These are phyloP conservation scores for Ogataea nonfermentans DNA, from an alignment of 805 yeast genomes.

Conservation along the genomic window DNA sequence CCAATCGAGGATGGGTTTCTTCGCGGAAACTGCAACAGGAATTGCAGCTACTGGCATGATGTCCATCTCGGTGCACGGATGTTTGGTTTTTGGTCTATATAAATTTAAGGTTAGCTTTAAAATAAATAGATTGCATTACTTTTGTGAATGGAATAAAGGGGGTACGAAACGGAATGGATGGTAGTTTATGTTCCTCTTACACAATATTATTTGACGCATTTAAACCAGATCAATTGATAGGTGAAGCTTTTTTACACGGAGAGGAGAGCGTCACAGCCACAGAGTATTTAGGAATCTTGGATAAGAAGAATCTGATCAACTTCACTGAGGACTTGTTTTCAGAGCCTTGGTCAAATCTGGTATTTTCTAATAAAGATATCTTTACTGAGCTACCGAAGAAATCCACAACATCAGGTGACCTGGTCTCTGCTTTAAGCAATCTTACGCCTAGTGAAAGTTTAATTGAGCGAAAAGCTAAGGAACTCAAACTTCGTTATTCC, in stretches of 20 bases:
- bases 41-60: constrained; percentile 8
- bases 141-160: constrained; percentile 1
- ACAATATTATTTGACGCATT: constrained; percentile 31
- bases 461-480: constrained; percentile 15
- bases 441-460: constrained; percentile 5
- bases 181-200: constrained; percentile 16
- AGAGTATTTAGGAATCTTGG: constrained; percentile 18
- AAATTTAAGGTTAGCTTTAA: constrained; percentile 3
- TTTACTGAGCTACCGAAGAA: constrained; percentile 16
- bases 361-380: constrained; percentile 19
- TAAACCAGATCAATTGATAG: constrained; percentile 24
- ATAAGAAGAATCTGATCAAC: constrained; percentile 19
- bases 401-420: constrained; percentile 8
- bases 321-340: constrained; percentile 20
- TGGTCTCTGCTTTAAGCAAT: constrained; percentile 5
- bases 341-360: constrained; percentile 27
- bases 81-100: constrained; percentile 1
- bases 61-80: constrained; percentile 7
- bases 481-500: constrained; percentile 2
- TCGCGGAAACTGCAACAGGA: constrained; percentile 19
- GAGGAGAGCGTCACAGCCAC: constrained; percentile 16
- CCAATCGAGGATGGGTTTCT: constrained; percentile 50
- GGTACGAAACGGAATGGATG: constrained; percentile 11
- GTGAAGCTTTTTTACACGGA: constrained; percentile 17
- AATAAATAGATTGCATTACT: background rate